Evolutionary conservation across 352 stramenopile genomes (phyloP), one percentile per base, ranked within the genome.

Genomic region (Globisporangium cylindrosporum): DNA sequence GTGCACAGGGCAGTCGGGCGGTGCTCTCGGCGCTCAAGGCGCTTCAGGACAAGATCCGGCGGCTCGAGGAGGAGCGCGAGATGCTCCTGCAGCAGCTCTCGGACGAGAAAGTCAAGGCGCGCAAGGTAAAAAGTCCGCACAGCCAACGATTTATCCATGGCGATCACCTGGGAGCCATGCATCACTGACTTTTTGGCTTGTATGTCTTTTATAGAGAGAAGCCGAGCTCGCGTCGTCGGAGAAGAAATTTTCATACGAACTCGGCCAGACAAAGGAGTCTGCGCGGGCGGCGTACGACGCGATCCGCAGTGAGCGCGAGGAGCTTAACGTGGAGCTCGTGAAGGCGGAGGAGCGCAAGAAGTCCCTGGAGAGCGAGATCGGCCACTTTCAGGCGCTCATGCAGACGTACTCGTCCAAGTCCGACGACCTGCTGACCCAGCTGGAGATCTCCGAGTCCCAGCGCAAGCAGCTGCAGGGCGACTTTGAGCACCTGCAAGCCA

Each of bases 11-110:
- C 18, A 91, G 84, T 66, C 84, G 85, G n/a, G 82, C 86, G 4
- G 70, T 93, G 3, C 69, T 93, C 6, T 89, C 81, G 0, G 86
- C 86, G 29, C 67, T 94, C 15, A 94, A 94, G 64, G 86, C 86
- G 1, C 78, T 94, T 5, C 86, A 94, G 43, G 82, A 94, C 71
- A 94, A 94, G 59, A 91, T 92, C 46, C 72, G 73, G 14, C 77
- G 84, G 6, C 72, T 94, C 1, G 86, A 94, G 65, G 73, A 87
- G 29, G 84, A 94, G 62, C 77, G 82, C 10, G 84, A 86, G 48
- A 72, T 68, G 48, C 71, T 91, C 38, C 73, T 72, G 43, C 75
- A 89, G 58, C 73, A 94, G 67, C 71, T 89, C n/a, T 90, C 79
- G 2, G 81, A 88, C 65, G 46, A 77, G 36, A 88, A 89, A 59